Base-by-base conservation (phyloP, 2,329 filamentous ascomycete genomes). In the Epichloe aotearoae region DNA sequence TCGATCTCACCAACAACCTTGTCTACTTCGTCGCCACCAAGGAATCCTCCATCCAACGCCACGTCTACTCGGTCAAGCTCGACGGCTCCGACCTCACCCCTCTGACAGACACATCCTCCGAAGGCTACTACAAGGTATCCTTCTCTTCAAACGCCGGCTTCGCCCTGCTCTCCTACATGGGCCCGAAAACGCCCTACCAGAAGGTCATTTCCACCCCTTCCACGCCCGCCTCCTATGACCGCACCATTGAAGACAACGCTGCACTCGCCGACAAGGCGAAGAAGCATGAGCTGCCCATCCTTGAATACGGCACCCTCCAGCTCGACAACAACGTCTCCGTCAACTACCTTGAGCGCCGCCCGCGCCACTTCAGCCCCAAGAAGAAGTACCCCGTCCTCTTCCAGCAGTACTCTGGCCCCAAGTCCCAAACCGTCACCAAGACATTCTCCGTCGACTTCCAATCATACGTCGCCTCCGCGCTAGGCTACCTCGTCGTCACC, bases 311-410 rank as follows among this genome's bases (percentile, higher is more conserved):
- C 44, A 94, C 85, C 11, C 76, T 98, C 47, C 85, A 84, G n/a
- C 79, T 97, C 15, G 61, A 56, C n/a, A 84, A 93, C 55, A 86
- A 83, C 34, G 83, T 86, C 58, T 78, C 82, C 17, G 71, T 82
- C 59, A 80, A 81, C 66, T 82, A 79, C 58, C 71, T 97, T 14
- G 93, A 98, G 67, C 84, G 89, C 33, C 85, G 88, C 0, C 93
- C 93, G 5, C 86, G 90, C 1, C 85, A 95, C 66, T 98, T 97
- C 63, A 79, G 89, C 64, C 73, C 80, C 17, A 82, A 81, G 59
- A 90, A 86, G 68, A 82, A 86, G 62, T 97, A 98, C 59, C 93
- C 93, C 0, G 89, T 98, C 1, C 77, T 98, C 4, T 98, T 98
- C 74, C 84, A 87, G 61, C 83, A 96, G 53, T 98, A 98, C 71